Base-by-base conservation (phyloP, 352 stramenopile species). In the Blastocystis sp. region DNA sequence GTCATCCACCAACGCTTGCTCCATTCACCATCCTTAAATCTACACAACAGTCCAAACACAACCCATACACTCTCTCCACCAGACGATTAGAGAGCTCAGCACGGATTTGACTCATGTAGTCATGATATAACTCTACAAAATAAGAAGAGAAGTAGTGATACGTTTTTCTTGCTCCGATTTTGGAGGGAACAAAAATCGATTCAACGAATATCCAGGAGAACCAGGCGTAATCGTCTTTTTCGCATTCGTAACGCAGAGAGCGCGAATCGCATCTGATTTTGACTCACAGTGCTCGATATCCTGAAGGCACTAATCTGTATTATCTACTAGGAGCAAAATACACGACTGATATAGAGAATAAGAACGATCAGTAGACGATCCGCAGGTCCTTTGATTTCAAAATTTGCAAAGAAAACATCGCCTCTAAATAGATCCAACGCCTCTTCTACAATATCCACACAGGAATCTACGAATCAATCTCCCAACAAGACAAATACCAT, bases 311-410 rank as follows among this genome's bases (percentile, higher is more conserved):
- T 88, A 88, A 11, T 34, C 20, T n/a, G 23, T 39, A 43, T 76
- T 20, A n/a, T 18, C 11, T 56, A 37, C 2, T 3, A 11, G 43
- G 7, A 20, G 59, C 55, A 5, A 55, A 8, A 15, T n/a, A 88
- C 77, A 59, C 77, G 77, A 56, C 77, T 88, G 76, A 88, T 88
- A 56, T 88, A 88, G 18, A 88, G 55, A 37, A 88, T 88, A 26
- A 76, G 50, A 61, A 88, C 62, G 29, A 79, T 54, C 34, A 88
- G 29, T 2, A 79, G 43, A 61, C 77, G 77, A 56, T 88, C 77
- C 15, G 77, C 77, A 26, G 77, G 77, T 47, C 62, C 66, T 3
- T 77, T 18, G 20, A 88, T 77, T 55, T 88, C 77, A 43, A 88
- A 88, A 55, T 88, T 88, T 5, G 77, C 62, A 77, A 88, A 88